phyloP scores from a whole-genome alignment of 2,329 filamentous ascomycete genomes.

The Fusarium longipes region DNA sequence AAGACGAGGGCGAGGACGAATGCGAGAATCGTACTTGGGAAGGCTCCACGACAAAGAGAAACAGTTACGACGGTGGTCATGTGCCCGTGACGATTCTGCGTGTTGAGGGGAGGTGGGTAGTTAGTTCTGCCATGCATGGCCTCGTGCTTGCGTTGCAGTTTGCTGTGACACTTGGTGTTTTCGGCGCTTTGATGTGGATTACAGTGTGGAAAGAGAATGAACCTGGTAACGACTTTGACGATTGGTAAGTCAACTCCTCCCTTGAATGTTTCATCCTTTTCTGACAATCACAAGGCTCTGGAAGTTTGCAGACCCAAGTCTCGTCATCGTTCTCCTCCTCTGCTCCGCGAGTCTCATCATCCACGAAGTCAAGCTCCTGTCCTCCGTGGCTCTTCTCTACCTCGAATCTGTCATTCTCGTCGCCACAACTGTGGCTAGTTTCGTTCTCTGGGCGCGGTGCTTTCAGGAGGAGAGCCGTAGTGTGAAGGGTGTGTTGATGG shows the following conservation, averaged over 20 bases:
- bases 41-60: conserved; percentile 7
- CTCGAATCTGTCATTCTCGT: conserved; percentile 45
- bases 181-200: conserved; percentile 45
- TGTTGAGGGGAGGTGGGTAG: conserved; percentile 27
- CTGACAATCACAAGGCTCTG: conserved; percentile 43
- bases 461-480: conserved; percentile 39
- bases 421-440: conserved; percentile 34
- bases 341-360: conserved; percentile 40
- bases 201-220: conserved; percentile 43
- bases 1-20: conserved; percentile 33
- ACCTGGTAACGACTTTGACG: conserved; percentile 40
- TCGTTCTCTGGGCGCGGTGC: conserved; percentile 39
- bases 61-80: conserved; percentile 6
- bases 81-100: conserved; percentile 9
- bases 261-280: fast-evolving
- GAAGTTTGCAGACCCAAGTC: conserved; percentile 37
- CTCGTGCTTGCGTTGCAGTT: conserved; percentile 46
- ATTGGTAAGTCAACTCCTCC: conserved; percentile 34
- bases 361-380: conserved; percentile 46
- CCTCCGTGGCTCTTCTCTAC: conserved; percentile 43
- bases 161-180: conserved; percentile 39
- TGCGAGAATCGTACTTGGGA: conserved; percentile 30
- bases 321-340: conserved; percentile 37
- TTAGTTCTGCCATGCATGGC: conserved; percentile 43
- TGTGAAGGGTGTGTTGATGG: conserved; percentile 45